A percentile compares a stretch with the other conserved stretches of the same genome.
phyloP scores from a whole-genome alignment of 257 asterid species.

The Datura wrightii region DNA sequence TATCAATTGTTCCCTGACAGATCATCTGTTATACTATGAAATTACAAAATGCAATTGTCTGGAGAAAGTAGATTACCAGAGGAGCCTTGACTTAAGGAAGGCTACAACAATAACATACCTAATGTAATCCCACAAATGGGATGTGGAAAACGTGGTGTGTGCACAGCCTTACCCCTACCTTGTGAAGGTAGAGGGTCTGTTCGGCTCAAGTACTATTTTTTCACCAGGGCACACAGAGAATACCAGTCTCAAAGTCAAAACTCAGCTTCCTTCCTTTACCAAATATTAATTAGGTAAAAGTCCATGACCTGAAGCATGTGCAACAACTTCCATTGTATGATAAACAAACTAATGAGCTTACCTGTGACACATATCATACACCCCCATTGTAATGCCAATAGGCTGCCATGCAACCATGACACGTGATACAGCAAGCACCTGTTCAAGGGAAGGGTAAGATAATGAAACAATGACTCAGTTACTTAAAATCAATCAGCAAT shows the following conservation, averaged over 20 bases:
- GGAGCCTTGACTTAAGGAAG: background rate
- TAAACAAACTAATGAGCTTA: slow-evolving; percentile 37
- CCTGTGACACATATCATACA: slow-evolving; percentile 98
- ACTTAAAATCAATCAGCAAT: background rate
- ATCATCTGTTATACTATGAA: background rate
- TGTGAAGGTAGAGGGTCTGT: too few relatives aligned
- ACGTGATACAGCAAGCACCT: slow-evolving; percentile 98
- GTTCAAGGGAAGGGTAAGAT: slow-evolving; percentile 34
- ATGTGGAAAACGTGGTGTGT: too few relatives aligned
- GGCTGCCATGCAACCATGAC: slow-evolving; percentile 99
- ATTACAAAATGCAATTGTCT: background rate
- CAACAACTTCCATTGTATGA: background rate
- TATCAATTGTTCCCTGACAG: background rate
- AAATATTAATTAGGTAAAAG: background rate
- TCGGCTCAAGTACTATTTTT: background rate
- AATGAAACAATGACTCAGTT: background rate
- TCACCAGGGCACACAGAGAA: background rate
- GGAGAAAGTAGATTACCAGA: background rate
- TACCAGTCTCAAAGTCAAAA: background rate
- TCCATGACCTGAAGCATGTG: background rate
- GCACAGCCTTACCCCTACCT: too few relatives aligned
- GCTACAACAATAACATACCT: background rate
- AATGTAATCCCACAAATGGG: too few relatives aligned
- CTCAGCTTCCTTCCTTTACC: background rate
- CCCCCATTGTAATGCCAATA: slow-evolving; percentile 97